phyloP scores from a whole-genome alignment of 225 moss, liverwort and hornwort species.

The Physcomitrium patens region DNA sequence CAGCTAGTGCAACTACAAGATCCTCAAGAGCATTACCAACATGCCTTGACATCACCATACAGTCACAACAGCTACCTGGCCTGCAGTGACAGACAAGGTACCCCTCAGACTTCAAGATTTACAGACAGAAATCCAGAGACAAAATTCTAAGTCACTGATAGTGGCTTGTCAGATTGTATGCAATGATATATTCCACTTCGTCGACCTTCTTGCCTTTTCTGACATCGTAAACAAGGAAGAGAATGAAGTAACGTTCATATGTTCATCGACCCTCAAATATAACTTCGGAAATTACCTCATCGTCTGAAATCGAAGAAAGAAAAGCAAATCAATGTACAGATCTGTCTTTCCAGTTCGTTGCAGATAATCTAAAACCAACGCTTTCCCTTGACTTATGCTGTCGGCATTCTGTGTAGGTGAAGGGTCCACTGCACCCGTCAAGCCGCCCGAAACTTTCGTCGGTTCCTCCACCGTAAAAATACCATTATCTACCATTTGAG shows the following conservation, averaged over 20 bases:
- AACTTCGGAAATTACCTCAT: slow-evolving; percentile 55
- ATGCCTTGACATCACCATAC: slow-evolving; percentile 62
- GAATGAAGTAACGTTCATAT: not conserved
- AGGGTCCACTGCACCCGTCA: slow-evolving; percentile 7
- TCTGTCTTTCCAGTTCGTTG: slow-evolving; percentile 78
- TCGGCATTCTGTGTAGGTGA: slow-evolving; percentile 25
- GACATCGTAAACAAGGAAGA: not conserved
- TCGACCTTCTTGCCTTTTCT: not conserved
- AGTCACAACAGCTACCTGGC: slow-evolving; percentile 71
- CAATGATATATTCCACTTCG: slow-evolving; percentile 12
- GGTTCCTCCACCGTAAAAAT: slow-evolving; percentile 28
- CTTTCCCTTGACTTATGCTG: slow-evolving; percentile 46
- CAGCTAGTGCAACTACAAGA: slow-evolving; percentile 82
- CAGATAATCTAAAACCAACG: slow-evolving; percentile 63
- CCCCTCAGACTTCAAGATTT: not conserved
- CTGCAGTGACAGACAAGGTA: slow-evolving; percentile 44
- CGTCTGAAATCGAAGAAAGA: slow-evolving; percentile 81
- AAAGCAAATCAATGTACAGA: slow-evolving; percentile 83
- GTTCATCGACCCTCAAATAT: not conserved
- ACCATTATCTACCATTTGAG: slow-evolving; percentile 29
- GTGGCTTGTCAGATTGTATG: not conserved
- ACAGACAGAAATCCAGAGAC: not conserved
- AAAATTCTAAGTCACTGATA: not conserved
- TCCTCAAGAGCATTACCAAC: slow-evolving; percentile 74
- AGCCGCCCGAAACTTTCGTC: slow-evolving; percentile 12